Evolutionary conservation across 2,329 filamentous ascomycete species (phyloP).

Genomic region (Sclerotinia trifoliorum): DNA sequence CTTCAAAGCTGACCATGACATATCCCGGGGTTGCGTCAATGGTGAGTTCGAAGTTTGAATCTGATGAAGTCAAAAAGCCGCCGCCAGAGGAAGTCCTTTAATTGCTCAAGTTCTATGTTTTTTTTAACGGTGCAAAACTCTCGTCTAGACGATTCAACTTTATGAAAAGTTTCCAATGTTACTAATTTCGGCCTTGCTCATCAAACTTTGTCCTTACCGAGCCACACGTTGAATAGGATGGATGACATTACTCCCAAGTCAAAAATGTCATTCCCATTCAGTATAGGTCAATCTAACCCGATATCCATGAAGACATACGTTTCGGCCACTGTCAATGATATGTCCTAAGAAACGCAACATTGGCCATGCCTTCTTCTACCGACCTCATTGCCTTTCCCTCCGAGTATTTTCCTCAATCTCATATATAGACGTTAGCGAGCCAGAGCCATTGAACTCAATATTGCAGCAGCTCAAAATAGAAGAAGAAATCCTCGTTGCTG

Average conservation of each 20-base stretch:
- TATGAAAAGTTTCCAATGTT: not conserved
- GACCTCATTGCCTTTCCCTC: not conserved
- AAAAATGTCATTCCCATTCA: not conserved
- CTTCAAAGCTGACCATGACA: no score
- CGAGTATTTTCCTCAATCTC: not conserved
- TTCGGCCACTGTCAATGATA: not conserved
- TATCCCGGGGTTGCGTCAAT: no score
- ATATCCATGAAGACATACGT: not conserved
- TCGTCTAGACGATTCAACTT: not conserved
- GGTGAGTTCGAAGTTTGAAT: no score
- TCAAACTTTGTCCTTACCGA: not conserved
- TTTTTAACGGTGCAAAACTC: not conserved
- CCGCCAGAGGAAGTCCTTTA: no score
- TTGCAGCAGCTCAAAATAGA: not conserved
- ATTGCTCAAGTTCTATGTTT: no score
- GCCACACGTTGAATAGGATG: not conserved
- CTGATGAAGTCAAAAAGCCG: no score
- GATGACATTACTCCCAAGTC: not conserved
- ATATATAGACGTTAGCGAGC: not conserved
- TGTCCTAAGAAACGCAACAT: not conserved
- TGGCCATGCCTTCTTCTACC: not conserved
- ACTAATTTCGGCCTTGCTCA: not conserved
- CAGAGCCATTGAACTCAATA: slow-evolving; percentile 4
- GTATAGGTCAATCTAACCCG: not conserved
- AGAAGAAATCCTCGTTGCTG: not conserved